Evolutionary conservation across 805 yeast species (phyloP).

Genomic region (Metschnikowia arizonensis): DNA sequence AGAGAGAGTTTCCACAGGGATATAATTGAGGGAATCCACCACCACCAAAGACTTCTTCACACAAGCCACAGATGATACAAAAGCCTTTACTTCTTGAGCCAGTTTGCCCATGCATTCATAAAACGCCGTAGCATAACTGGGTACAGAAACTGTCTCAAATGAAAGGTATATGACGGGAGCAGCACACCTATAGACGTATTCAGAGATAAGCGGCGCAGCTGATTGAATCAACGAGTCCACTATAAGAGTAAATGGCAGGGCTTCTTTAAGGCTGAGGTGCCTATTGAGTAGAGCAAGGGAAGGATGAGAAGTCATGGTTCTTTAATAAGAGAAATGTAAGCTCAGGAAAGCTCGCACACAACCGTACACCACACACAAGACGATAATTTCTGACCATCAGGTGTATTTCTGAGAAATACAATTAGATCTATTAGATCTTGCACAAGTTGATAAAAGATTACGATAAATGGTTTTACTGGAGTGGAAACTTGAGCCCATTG

Average conservation of each 20-base stretch:
- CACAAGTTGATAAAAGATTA: no score
- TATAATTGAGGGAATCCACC: slow-evolving; percentile 66
- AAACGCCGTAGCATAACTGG: slow-evolving; percentile 46
- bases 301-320: slow-evolving; percentile 35
- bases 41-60: slow-evolving; percentile 42
- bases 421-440: no score
- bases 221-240: slow-evolving; percentile 72
- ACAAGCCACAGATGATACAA: slow-evolving; percentile 19
- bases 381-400: no score
- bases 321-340: no score
- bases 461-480: no score
- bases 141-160: slow-evolving; percentile 59
- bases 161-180: slow-evolving; percentile 52
- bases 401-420: no score
- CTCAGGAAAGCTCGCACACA: no score
- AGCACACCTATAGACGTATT: slow-evolving; percentile 45
- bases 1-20: slow-evolving; percentile 45
- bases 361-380: no score
- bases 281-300: slow-evolving; percentile 58
- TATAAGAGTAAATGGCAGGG: slow-evolving; percentile 66
- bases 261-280: slow-evolving; percentile 64
- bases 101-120: slow-evolving; percentile 39
- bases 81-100: slow-evolving; percentile 17
- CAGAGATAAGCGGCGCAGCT: slow-evolving; percentile 51
- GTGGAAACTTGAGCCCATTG: no score